Evolutionary conservation across 2,329 filamentous ascomycete species (phyloP), one percentile per base, ranked within the genome.

Genomic region (Zelopaecilomyces penicillatus): DNA sequence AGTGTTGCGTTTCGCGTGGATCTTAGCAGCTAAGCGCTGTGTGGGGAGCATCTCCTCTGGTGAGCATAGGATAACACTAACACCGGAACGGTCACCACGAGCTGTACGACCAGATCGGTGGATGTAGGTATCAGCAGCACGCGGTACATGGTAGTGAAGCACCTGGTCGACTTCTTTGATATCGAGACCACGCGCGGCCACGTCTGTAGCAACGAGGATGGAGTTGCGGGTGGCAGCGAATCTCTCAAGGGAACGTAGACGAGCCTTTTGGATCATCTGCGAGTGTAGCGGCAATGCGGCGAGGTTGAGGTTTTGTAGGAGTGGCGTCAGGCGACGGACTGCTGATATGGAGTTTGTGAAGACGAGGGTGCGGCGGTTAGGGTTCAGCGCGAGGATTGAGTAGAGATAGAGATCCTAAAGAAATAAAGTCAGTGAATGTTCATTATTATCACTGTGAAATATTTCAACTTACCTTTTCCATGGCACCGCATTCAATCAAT

Each of bases 301-400:
- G 6, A 96, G 73, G 50, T 83, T 78, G 41, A 98, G 79, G 52
- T 87, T 87, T 54, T 91, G 81, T 2, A 98, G 76, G 58, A 96
- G 78, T 1, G 91, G 87, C 0, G 84, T 82, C 9, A 98, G 72
- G 33, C 93, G 87, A 37, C 89, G 84, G 42, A 95, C 91, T 3
- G 91, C 85, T 42, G 86, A 87, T 63, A 98, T 96, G 37, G 90
- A 95, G 68, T 98, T 98, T 29, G 90, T 89, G 63, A 98, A 98
- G 39, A 98, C 81, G 3, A 98, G 73, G 0, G 87, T 89, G 30
- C 90, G 85, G 33, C 83, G 78, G 39, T 83, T 83, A 2, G 87
- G 82, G 59, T 95, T 85, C 45, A 95, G 80, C 3, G 96, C 75
- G 0, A 97, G 74, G 6, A 95, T 73, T 0, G 89, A 78, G 65